Base-by-base conservation (phyloP, 768 basidiomycete genomes). In the Asterophora parasitica region DNA sequence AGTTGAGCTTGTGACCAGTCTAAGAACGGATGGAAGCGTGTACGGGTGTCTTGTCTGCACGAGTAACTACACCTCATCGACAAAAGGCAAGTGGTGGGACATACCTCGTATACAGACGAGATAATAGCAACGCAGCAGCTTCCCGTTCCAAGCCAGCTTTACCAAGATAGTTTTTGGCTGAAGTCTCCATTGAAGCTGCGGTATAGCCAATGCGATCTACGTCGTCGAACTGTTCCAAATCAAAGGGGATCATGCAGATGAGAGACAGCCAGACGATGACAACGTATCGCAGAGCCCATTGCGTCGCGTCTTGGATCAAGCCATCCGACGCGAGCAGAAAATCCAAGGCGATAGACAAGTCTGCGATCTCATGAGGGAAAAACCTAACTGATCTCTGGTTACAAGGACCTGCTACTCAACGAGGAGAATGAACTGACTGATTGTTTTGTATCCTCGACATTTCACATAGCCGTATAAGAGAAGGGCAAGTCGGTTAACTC, bases 181-280 rank as follows among this genome's bases (percentile, higher is more conserved):
- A 61, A 1, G 58, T 52, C 54, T 93, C 84, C 2, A 94, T 67
- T 4, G 62, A 61, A 13, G 58, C 54, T 0, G 82, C 80, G 1
- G 87, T 88, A 38, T 73, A 63, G 9, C 81, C 78, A 17, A 60
- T 56, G n/a, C 69, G 61, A 2, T 72, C 73, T 8, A 55, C 59
- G 48, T 86, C 83, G 58, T 92, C 91, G 45, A 96, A 91, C 57
- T 91, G 88, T 26, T 81, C 76, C 32, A 99, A 71, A 60, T 90
- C 84, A 64, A 99, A 99, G 0, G 96, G 96, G 13, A 97, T 84
- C 70, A 89, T 91, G 69, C 88, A 87, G 40, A 96, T 85, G 17
- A 99, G 78, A 16, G 90, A 88, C n/a, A 98, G 75, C 95, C 95
- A 98, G 9, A 96, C 72, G 7, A 99, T 73, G 19, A 90, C 70